Conservation (phyloP, 306 rosid species). For the Alnus glutinosa region DNA sequence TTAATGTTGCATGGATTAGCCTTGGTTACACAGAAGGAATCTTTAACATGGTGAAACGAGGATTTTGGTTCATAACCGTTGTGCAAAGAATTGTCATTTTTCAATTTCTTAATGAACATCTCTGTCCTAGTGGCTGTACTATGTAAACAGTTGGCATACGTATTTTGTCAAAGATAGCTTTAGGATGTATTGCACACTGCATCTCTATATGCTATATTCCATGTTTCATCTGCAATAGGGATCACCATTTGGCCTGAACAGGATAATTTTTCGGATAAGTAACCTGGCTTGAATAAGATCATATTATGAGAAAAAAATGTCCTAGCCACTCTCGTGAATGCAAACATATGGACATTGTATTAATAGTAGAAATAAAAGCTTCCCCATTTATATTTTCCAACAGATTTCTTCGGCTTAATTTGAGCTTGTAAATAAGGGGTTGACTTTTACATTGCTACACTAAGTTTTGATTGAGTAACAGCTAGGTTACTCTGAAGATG, state of each 20-base stretch:
- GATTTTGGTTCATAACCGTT: neutral
- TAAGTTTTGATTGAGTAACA: no score
- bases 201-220: neutral
- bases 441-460: no score
- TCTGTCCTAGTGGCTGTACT: neutral
- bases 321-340: no score
- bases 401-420: no score
- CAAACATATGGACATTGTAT: no score
- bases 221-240: neutral
- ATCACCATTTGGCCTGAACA: neutral
- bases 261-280: neutral
- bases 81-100: neutral
- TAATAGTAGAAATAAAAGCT: neutral
- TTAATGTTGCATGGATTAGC: neutral
- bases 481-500: no score
- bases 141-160: neutral
- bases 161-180: constrained; percentile 3
- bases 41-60: neutral
- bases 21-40: neutral
- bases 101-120: neutral
- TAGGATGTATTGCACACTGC: neutral
- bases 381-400: neutral
- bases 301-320: neutral
- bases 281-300: neutral
- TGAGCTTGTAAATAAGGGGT: no score